Conservation (phyloP, 2,329 filamentous ascomycete genomes). For the Colletotrichum neosansevieriae region DNA sequence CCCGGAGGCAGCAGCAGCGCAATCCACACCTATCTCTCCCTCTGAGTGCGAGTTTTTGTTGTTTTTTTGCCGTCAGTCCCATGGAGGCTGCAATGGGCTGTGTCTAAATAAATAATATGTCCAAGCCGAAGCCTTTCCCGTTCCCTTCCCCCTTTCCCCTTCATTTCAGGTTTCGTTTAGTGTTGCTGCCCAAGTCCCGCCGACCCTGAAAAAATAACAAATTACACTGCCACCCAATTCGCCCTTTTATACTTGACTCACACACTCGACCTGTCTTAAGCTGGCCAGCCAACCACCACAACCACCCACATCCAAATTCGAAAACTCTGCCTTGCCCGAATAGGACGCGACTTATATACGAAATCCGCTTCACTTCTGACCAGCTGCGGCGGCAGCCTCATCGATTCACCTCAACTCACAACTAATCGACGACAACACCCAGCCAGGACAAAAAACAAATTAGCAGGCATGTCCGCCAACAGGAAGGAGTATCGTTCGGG, state of each 20-base stretch:
- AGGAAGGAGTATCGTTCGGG: slow-evolving; percentile 31
- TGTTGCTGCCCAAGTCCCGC: slow-evolving; percentile 27
- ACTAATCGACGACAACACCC: slow-evolving; percentile 24
- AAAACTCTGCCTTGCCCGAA: slow-evolving; percentile 17
- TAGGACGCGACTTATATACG: slow-evolving; percentile 23
- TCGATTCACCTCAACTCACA: slow-evolving; percentile 6
- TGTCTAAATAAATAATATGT: slow-evolving; percentile 39
- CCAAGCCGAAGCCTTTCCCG: slow-evolving; percentile 26
- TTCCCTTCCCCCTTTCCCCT: slow-evolving; percentile 21
- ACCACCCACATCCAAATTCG: slow-evolving; percentile 32
- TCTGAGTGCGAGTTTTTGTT: slow-evolving; percentile 6
- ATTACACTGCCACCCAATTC: slow-evolving; percentile 34
- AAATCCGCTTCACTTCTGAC: neutral
- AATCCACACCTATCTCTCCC: slow-evolving; percentile 36
- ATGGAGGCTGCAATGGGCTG: slow-evolving; percentile 29
- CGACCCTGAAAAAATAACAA: slow-evolving; percentile 27
- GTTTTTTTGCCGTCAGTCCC: slow-evolving; percentile 13
- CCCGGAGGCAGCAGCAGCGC: slow-evolving; percentile 37
- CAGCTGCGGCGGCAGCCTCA: slow-evolving; percentile 7
- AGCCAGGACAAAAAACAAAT: neutral
- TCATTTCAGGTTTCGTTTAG: slow-evolving; percentile 21
- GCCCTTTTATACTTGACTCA: slow-evolving; percentile 40
- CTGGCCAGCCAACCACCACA: slow-evolving; percentile 28
- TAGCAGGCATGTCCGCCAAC: slow-evolving; percentile 40
- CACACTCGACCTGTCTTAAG: slow-evolving; percentile 36